Evolutionary conservation across 129 eudicot genomes (phyloP).

Genomic region (Flaveria trinervia): DNA sequence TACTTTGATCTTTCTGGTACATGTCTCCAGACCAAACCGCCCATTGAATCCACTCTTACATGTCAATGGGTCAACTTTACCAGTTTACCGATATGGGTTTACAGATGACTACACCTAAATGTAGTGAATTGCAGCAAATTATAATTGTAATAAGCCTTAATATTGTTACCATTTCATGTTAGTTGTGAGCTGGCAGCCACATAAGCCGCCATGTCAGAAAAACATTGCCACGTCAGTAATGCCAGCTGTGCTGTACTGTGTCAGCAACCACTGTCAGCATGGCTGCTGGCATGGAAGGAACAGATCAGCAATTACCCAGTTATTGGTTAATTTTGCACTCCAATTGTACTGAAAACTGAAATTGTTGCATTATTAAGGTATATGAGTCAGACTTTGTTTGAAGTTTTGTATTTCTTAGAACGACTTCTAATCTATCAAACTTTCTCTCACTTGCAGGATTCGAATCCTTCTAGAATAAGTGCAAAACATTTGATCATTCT

Average conservation of each 20-base stretch:
- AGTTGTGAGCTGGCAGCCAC: not conserved
- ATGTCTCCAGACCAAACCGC: conserved; percentile 6
- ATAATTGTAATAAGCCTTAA: not conserved
- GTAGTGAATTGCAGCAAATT: conserved; percentile 1
- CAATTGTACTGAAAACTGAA: not conserved
- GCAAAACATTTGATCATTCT: no score
- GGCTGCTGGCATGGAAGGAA: not conserved
- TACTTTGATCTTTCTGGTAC: conserved; percentile 28
- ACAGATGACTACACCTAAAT: not conserved
- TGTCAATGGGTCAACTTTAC: not conserved
- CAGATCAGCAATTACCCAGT: not conserved
- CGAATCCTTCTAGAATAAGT: no score
- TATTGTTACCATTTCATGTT: not conserved
- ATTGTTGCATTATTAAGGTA: no score
- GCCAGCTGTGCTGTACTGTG: not conserved
- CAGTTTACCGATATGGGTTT: no score
- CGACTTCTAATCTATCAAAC: no score
- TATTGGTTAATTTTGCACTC: not conserved
- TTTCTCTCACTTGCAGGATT: no score
- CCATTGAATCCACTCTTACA: not conserved
- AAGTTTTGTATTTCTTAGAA: no score
- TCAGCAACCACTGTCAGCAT: not conserved
- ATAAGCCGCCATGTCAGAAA: not conserved
- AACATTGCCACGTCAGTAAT: not conserved
- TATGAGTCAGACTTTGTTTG: no score